Percentiles rank a stretch among this genome's conserved stretches.
phyloP scores from a whole-genome alignment of 371 early-diverging fungal species.

The Mortierella sp. region DNA sequence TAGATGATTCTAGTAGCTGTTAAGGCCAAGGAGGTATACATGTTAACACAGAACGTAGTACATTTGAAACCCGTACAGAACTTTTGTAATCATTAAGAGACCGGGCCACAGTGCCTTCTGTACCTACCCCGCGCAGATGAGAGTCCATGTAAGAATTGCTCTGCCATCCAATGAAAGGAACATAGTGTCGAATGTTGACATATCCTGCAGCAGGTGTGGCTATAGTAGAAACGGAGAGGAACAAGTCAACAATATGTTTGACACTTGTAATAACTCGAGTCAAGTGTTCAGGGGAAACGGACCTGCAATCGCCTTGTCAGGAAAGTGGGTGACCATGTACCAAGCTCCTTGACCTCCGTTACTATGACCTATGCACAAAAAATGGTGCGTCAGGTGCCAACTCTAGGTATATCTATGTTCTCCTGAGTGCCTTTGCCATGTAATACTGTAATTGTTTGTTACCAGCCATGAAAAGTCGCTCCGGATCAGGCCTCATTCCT shows the following conservation, averaged over 20 bases:
- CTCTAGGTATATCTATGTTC: not conserved
- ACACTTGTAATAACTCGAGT: not conserved
- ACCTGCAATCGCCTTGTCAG: slow-evolving; percentile 74
- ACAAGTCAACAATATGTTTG: too few relatives aligned
- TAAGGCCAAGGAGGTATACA: not conserved
- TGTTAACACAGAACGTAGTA: too few relatives aligned
- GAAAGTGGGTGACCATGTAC: slow-evolving; percentile 73
- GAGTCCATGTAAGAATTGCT: slow-evolving; percentile 72
- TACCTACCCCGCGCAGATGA: slow-evolving; percentile 65
- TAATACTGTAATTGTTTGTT: not conserved
- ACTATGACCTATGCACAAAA: slow-evolving; percentile 65
- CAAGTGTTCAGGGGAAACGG: not conserved
- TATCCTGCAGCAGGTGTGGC: slow-evolving; percentile 77
- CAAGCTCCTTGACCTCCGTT: slow-evolving; percentile 85
- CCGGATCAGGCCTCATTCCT: slow-evolving; percentile 37
- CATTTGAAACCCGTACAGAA: too few relatives aligned
- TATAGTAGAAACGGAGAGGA: slow-evolving; percentile 18
- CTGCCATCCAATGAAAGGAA: slow-evolving; percentile 69
- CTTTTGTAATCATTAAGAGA: not conserved
- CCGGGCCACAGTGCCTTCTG: not conserved
- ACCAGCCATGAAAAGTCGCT: slow-evolving; percentile 49
- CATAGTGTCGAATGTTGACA: slow-evolving; percentile 75
- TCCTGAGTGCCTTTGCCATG: not conserved
- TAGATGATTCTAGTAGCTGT: slow-evolving; percentile 73
- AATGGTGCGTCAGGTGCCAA: not conserved